Evolutionary conservation across 805 yeast genomes (phyloP).

Genomic region (Starmerella lactis-condensi): DNA sequence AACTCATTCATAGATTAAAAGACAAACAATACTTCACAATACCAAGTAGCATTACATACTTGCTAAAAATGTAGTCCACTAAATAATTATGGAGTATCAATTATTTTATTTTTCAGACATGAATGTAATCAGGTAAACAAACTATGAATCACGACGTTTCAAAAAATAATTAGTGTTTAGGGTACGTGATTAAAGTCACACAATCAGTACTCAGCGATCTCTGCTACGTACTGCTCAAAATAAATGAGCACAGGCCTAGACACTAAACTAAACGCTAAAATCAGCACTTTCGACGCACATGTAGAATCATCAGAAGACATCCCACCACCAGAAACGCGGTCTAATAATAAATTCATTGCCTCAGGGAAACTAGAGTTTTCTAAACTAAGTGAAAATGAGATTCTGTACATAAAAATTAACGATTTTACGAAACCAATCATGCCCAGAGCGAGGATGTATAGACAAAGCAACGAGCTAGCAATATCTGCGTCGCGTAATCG

Average conservation of each 20-base stretch:
- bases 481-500: conserved; percentile 14
- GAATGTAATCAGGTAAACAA: background rate
- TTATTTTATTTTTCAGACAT: background rate
- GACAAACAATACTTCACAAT: background rate
- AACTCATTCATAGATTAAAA: background rate
- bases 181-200: background rate
- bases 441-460: conserved; percentile 17
- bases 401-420: conserved; percentile 16
- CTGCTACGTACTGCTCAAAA: background rate
- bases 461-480: conserved; percentile 12
- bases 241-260: background rate
- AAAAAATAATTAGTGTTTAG: too few species aligned
- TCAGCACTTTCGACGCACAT: background rate
- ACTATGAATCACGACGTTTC: background rate
- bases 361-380: conserved; percentile 14
- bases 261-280: too few species aligned
- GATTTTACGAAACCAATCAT: conserved; percentile 16
- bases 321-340: background rate
- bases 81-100: background rate
- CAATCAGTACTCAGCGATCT: background rate
- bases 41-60: background rate
- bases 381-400: conserved; percentile 15
- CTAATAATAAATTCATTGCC: conserved; percentile 10
- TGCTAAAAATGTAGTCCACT: background rate
- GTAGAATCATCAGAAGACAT: background rate